Base-by-base conservation (phyloP, 257 asterid species). In the Salvia splendens region DNA sequence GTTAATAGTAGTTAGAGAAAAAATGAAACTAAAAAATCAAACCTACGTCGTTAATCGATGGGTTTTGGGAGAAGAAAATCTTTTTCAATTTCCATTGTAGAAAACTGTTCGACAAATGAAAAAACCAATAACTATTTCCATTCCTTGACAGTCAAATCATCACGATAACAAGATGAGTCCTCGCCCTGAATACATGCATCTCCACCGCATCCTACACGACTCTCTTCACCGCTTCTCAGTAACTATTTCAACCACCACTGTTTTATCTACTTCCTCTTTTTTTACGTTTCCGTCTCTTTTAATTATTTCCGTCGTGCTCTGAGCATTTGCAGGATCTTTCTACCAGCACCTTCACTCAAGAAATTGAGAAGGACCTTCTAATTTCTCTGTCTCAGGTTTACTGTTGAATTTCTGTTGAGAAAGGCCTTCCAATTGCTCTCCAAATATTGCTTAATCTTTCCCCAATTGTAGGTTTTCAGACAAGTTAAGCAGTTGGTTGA, bases 361-460 rank as follows among this genome's bases (percentile, higher is more conserved):
- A 79, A 80, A 68, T 49, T 42, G 91, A 77, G 58, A 86, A 76
- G 41, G 70, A 77, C 14, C 79, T 90, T 43, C 83, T 90, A 68
- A 77, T 88, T 50, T 77, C 86, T 61, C 89, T 93, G 40, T 93
- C 96, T 32, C 80, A 87, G 89, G 98, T 77, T 71, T 57, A 42
- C 30, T 47, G 20, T 53, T 50, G 33, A 7, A 3, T 42, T 24
- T 24, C 30, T 24, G 30, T 49, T 42, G 91, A 77, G 55, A 88
- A 76, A 36, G 70, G 76, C 14, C 79, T 90, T 43, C 83, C 88
- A 68, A 77, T 88, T 50, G 78, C 86, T 61, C 88, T 33, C 9
- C 32, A 35, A 61, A 12, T 8, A 5, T 32, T 65, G 46, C 12
- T 58, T 54, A 24, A 20, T 2, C 5, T 9, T 12, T 57, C 28